A percentile compares a stretch with the other conserved stretches of the same genome.
Evolutionary conservation across 768 basidiomycete genomes (phyloP).

Genomic region (Stropharia rugosoannulata): DNA sequence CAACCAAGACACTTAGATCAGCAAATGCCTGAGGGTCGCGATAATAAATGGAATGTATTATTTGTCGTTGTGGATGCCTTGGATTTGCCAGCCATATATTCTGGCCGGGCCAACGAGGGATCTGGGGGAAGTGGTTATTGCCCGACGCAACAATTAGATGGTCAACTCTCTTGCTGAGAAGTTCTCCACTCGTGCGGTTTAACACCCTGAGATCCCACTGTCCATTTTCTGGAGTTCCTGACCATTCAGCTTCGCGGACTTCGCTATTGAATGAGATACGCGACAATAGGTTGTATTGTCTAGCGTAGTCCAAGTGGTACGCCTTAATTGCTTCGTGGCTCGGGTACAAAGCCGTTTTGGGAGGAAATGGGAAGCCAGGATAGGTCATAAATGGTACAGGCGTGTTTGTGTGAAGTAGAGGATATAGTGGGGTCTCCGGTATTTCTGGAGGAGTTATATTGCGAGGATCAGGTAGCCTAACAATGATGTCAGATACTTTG

Average conservation of each 20-base stretch:
- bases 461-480: constrained; percentile 32
- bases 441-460: constrained; percentile 39
- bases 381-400: constrained; percentile 59
- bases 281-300: constrained; percentile 33
- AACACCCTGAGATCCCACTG: constrained; percentile 43
- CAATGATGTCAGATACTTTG: neutral
- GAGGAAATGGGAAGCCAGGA: constrained; percentile 52
- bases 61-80: constrained; percentile 28
- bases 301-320: constrained; percentile 47
- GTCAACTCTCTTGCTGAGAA: constrained; percentile 35
- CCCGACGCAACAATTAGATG: constrained; percentile 59
- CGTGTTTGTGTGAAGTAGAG: constrained; percentile 51
- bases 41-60: constrained; percentile 55
- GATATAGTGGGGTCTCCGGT: constrained; percentile 56
- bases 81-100: constrained; percentile 43
- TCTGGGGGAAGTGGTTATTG: constrained; percentile 51
- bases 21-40: constrained; percentile 43
- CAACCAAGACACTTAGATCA: constrained; percentile 44
- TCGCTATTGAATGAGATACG: constrained; percentile 43
- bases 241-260: constrained; percentile 43
- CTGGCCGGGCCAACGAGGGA: constrained; percentile 45
- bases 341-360: constrained; percentile 50
- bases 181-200: constrained; percentile 17
- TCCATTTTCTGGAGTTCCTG: constrained; percentile 34
- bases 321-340: constrained; percentile 40